Base-by-base conservation (phyloP, 495 filamentous ascomycete species). In the Penicillium canariense region DNA sequence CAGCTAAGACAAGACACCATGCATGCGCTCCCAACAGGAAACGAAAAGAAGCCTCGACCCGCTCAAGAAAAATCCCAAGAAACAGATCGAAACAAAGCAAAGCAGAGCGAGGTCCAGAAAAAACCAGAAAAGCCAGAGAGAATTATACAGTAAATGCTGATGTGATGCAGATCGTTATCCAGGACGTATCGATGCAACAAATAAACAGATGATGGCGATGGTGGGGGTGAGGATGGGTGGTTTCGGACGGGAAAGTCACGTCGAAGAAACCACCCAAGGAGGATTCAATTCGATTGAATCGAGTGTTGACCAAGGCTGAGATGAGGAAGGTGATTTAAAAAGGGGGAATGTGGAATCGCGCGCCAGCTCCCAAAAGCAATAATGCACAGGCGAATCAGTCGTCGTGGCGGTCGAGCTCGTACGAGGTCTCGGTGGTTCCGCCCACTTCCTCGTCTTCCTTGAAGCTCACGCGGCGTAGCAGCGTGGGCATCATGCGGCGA, bases 381-480 rank as follows among this genome's bases (percentile, higher is more conserved):
- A 49, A 59, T 50, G 35, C 52, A 26, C 23, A 48, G 18, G 25
- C 31, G 48, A 25, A 59, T 48, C 45, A 77, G 59, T 77, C 72
- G 30, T 71, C 69, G 47, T 70, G 72, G 39, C 67, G 69, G 50
- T 65, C 66, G 35, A 72, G 69, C 62, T 77, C 71, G 47, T 73
- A 78, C 7, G 72, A 77, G 35, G 70, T 72, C 58, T 77, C 75
- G 17, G 62, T 68, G 17, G 62, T 53, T 17, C 62, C 59, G 40
- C 65, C 66, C 2, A 45, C 17, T 60, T 77, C 74, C 61, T 78
- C 75, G 50, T 77, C 72, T 58, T 76, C 68, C 50, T 77, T 78
- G 64, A 73, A 75, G 44, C 71, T 74, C 34, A 76, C 74, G 7
- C 70, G 68, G 9, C 72, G 71, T 15, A 76, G 62, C 15, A 78